Percentiles rank a stretch among this genome's conserved stretches.
Conservation (phyloP, 192 early-diverging fungal species). For the Pilobolus umbonatus region DNA sequence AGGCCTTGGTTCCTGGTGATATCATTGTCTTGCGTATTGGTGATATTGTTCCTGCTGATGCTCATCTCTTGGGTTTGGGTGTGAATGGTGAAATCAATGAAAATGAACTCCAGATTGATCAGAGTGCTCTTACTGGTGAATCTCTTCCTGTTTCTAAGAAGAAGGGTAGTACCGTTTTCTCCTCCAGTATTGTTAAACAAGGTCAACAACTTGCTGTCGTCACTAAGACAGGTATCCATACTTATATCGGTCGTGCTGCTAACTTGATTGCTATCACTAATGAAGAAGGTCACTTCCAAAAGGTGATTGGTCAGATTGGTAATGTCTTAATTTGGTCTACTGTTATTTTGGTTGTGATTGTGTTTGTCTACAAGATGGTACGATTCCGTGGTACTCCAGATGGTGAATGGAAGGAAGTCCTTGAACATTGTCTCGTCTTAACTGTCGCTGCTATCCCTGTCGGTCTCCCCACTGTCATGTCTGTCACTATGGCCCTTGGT, state of each 20-base stretch:
- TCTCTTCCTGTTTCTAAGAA: constrained; percentile 85
- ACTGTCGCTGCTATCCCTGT: constrained; percentile 94
- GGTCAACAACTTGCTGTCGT: constrained; percentile 92
- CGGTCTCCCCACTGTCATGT: constrained; percentile 93
- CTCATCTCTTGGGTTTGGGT: constrained; percentile 71
- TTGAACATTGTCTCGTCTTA: constrained; percentile 76
- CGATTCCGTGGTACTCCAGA: constrained; percentile 44
- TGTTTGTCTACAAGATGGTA: constrained; percentile 69
- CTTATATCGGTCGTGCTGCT: constrained; percentile 94
- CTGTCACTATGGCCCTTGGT: constrained; percentile 97
- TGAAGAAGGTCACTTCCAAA: constrained; percentile 96
- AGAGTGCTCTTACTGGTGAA: constrained; percentile 92
- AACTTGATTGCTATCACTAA: constrained; percentile 88
- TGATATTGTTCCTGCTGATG: constrained; percentile 93
- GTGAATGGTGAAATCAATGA: constrained; percentile 77
- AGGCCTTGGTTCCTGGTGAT: constrained; percentile 83
- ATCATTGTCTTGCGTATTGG: constrained; percentile 87
- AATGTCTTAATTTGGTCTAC: constrained; percentile 89
- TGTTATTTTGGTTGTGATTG: constrained; percentile 68
- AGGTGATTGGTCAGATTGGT: constrained; percentile 88
- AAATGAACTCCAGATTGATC: constrained; percentile 80
- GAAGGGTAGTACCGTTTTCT: constrained; percentile 80
- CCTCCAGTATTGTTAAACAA: constrained; percentile 92
- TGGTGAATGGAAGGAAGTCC: constrained; percentile 55
- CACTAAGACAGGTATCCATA: constrained; percentile 86